A percentile compares a stretch with the other conserved stretches of the same genome.
phyloP scores from a whole-genome alignment of 345 rosid species.

The Luvunga scandens region DNA sequence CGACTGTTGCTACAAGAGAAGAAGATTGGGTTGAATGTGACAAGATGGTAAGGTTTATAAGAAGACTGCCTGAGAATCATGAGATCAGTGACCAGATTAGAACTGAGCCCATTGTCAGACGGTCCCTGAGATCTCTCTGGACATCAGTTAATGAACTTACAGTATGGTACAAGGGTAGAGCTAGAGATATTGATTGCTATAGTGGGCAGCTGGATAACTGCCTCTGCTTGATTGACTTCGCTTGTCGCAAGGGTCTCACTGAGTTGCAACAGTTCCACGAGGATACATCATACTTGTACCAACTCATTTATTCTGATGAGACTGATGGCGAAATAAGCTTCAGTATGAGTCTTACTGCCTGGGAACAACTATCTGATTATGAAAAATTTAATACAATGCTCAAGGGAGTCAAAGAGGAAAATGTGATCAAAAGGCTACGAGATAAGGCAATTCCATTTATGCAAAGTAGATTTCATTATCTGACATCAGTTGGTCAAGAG shows the following conservation, averaged over 20 bases:
- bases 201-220: constrained; percentile 93
- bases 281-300: constrained; percentile 70
- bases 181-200: constrained; percentile 76
- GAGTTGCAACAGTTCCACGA: constrained; percentile 71
- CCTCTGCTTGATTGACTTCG: constrained; percentile 70
- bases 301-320: constrained; percentile 67
- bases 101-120: constrained; percentile 77
- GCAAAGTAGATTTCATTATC: constrained; percentile 39
- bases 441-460: constrained; percentile 79
- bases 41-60: constrained; percentile 62
- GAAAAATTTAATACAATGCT: constrained; percentile 82
- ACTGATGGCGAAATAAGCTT: constrained; percentile 44
- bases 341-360: constrained; percentile 60
- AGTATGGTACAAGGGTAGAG: constrained; percentile 82
- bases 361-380: constrained; percentile 84
- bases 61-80: constrained; percentile 47
- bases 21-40: constrained; percentile 99
- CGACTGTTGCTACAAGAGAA: constrained; percentile 67
- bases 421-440: constrained; percentile 52
- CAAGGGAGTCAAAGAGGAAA: constrained; percentile 61
- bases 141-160: constrained; percentile 65
- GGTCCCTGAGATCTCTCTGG: constrained; percentile 59
- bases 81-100: constrained; percentile 45
- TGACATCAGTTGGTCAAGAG: constrained; percentile 18
- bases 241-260: constrained; percentile 66